phyloP scores from a whole-genome alignment of 2,329 filamentous ascomycete species.

The Fusarium brachygibbosum region DNA sequence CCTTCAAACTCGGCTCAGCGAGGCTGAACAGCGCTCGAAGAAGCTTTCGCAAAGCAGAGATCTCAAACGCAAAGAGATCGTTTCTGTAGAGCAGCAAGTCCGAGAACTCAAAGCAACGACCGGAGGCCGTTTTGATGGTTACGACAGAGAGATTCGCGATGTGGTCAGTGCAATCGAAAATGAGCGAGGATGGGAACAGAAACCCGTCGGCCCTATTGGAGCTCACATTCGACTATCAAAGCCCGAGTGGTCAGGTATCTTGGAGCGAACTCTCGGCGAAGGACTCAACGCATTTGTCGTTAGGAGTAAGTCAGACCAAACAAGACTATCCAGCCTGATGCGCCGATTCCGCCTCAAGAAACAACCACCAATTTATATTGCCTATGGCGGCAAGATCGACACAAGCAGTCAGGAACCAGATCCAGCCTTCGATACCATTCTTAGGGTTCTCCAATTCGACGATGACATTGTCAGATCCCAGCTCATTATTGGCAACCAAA shows the following conservation, averaged over 20 bases:
- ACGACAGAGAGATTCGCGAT: conserved; percentile 70
- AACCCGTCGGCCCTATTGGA: conserved; percentile 88
- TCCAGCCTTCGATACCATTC: conserved; percentile 77
- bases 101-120: conserved; percentile 68
- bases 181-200: conserved; percentile 76
- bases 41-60: conserved; percentile 52
- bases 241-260: conserved; percentile 83
- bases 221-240: conserved; percentile 80
- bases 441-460: conserved; percentile 85
- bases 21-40: conserved; percentile 51
- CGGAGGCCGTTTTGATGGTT: conserved; percentile 73
- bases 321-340: conserved; percentile 76
- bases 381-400: conserved; percentile 54
- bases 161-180: conserved; percentile 77
- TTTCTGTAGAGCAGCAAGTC: conserved; percentile 60
- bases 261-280: conserved; percentile 82
- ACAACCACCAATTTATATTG: conserved; percentile 56
- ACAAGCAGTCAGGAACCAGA: conserved; percentile 76
- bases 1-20: conserved; percentile 53
- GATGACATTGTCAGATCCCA: conserved; percentile 82
- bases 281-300: conserved; percentile 85
- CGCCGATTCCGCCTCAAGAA: conserved; percentile 67
- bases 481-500: conserved; percentile 83
- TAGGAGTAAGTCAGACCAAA: conserved; percentile 79
- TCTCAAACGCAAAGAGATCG: conserved; percentile 67